These are phyloP conservation scores for Citrullus colocynthis DNA, from an alignment of 306 rosid species.

Conservation along the genomic window DNA sequence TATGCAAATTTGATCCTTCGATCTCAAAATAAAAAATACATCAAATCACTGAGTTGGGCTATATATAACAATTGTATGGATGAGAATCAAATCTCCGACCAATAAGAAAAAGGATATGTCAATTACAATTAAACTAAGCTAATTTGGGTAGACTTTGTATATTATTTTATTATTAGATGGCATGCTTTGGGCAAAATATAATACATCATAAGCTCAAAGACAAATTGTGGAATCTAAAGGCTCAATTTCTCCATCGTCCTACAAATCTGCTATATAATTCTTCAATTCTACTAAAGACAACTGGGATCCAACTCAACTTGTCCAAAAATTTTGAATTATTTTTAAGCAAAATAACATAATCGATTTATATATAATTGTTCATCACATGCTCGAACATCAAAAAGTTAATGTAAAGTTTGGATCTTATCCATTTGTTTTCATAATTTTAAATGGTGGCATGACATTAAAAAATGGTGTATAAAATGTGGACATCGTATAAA, in stretches of 20 bases:
- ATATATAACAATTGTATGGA: no score
- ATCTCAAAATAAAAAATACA: no score
- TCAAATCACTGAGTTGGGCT: no score
- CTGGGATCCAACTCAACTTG: not conserved
- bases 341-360: not conserved
- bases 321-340: not conserved
- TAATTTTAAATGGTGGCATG: not conserved
- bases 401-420: not conserved
- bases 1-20: no score
- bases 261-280: not conserved
- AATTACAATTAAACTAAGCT: no score
- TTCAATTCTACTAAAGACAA: not conserved
- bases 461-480: not conserved
- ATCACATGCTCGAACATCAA: not conserved
- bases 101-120: no score
- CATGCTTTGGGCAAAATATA: no score
- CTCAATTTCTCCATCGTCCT: not conserved
- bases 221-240: not conserved
- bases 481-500: not conserved
- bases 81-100: no score
- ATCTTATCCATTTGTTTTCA: not conserved
- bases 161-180: no score
- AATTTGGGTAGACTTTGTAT: no score
- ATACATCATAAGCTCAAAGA: no score
- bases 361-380: not conserved